Evolutionary conservation across 306 rosid genomes (phyloP).

Genomic region (Quillaja saponaria): DNA sequence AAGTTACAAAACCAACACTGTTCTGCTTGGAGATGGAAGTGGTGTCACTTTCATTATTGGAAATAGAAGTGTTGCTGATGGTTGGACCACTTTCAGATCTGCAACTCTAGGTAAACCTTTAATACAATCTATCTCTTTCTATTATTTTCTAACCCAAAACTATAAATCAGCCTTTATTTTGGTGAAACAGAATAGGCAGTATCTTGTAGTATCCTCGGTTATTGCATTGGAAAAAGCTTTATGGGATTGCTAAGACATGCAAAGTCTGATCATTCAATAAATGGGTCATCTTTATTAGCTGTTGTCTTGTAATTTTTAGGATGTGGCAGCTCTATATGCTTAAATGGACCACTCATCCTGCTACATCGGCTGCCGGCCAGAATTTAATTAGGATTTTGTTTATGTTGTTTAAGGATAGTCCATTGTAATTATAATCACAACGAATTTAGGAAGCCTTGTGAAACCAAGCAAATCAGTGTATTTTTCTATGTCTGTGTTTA

Average conservation of each 20-base stretch:
- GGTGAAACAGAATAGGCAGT: no score
- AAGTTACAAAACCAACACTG: constrained; percentile 62
- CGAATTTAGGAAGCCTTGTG: background rate
- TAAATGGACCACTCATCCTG: no score
- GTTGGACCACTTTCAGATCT: constrained; percentile 84
- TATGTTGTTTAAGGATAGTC: no score
- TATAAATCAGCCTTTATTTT: background rate
- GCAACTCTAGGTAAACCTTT: constrained; percentile 63
- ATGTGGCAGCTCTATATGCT: no score
- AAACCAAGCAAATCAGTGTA: background rate
- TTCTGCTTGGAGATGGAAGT: constrained; percentile 78
- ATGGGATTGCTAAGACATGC: no score
- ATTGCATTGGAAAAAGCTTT: no score
- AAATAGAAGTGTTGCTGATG: constrained; percentile 48
- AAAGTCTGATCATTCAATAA: background rate
- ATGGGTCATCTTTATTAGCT: background rate
- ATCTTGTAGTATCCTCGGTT: no score
- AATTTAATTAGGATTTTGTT: no score
- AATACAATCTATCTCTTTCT: background rate
- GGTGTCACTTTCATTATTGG: constrained; percentile 62
- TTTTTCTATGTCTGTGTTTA: background rate
- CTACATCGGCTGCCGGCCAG: no score
- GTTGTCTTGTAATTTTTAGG: background rate
- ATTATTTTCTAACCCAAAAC: background rate
- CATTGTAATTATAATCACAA: background rate